Evolutionary conservation across 148 eudicot species (phyloP).

Genomic region (Vaccinium corymbosum): DNA sequence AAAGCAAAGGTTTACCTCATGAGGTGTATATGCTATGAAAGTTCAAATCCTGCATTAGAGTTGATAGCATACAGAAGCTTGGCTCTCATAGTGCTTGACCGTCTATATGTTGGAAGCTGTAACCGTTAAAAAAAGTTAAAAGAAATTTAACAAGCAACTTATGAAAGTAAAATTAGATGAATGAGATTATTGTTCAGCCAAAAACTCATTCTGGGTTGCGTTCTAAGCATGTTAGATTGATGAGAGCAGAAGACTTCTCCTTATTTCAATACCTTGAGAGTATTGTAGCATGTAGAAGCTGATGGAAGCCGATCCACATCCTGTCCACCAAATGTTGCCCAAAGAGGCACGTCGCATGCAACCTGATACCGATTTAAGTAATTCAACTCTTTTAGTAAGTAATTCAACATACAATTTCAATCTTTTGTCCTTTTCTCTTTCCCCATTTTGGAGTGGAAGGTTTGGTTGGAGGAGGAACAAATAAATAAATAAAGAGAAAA

Average conservation of each 20-base stretch:
- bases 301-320: conserved; percentile 99
- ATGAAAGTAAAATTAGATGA: conserved; percentile 5
- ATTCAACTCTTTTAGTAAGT: background rate
- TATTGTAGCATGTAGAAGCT: conserved; percentile 97
- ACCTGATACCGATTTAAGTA: conserved; percentile 44
- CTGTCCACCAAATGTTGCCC: conserved; percentile 95
- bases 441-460: background rate
- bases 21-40: conserved; percentile 43
- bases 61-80: conserved; percentile 94
- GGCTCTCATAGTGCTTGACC: conserved; percentile 75
- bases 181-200: background rate
- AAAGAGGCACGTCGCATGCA: conserved; percentile 76
- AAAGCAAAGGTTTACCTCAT: conserved; percentile 20
- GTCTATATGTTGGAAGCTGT: conserved; percentile 94
- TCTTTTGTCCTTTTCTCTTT: background rate
- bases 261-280: conserved; percentile 66
- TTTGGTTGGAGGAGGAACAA: background rate
- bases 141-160: conserved; percentile 12
- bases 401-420: background rate
- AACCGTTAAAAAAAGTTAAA: conserved; percentile 11
- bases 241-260: background rate
- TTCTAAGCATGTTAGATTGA: background rate
- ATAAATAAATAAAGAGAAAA: background rate
- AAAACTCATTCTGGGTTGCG: background rate
- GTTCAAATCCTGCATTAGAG: conserved; percentile 98